Evolutionary conservation across 2,329 filamentous ascomycete genomes (phyloP).

Genomic region (Stemphylium lycopersici): DNA sequence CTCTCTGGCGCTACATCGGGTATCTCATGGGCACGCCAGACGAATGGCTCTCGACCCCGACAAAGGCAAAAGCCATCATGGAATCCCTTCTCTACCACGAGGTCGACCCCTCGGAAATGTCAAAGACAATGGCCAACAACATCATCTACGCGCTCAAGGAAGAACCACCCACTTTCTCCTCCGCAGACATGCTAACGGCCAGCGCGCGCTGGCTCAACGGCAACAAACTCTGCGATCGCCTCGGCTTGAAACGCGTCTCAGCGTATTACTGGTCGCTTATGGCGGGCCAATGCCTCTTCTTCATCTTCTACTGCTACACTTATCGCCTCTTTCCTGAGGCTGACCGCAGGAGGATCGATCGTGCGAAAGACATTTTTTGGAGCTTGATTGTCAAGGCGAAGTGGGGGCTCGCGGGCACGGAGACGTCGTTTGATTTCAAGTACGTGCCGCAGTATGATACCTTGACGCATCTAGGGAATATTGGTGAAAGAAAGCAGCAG

Average conservation of each 20-base stretch:
- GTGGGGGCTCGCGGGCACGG: conserved; percentile 65
- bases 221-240: conserved; percentile 62
- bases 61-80: conserved; percentile 66
- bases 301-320: conserved; percentile 62
- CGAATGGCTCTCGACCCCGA: conserved; percentile 62
- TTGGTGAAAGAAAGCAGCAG: conserved; percentile 47
- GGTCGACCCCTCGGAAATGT: conserved; percentile 68
- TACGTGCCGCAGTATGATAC: conserved; percentile 66
- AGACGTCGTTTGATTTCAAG: conserved; percentile 73
- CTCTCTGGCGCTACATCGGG: conserved; percentile 77
- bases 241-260: conserved; percentile 64
- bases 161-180: conserved; percentile 69
- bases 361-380: conserved; percentile 62
- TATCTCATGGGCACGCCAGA: conserved; percentile 73
- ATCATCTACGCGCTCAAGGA: conserved; percentile 72
- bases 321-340: conserved; percentile 58
- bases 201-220: conserved; percentile 75
- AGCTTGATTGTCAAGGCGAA: conserved; percentile 67
- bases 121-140: conserved; percentile 72
- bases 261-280: conserved; percentile 66
- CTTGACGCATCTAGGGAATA: conserved; percentile 56
- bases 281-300: conserved; percentile 69
- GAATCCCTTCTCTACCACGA: conserved; percentile 71
- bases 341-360: conserved; percentile 60
- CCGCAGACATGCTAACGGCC: conserved; percentile 70